Evolutionary conservation across 768 basidiomycete genomes (phyloP).

Genomic region (Trametes meyenii): DNA sequence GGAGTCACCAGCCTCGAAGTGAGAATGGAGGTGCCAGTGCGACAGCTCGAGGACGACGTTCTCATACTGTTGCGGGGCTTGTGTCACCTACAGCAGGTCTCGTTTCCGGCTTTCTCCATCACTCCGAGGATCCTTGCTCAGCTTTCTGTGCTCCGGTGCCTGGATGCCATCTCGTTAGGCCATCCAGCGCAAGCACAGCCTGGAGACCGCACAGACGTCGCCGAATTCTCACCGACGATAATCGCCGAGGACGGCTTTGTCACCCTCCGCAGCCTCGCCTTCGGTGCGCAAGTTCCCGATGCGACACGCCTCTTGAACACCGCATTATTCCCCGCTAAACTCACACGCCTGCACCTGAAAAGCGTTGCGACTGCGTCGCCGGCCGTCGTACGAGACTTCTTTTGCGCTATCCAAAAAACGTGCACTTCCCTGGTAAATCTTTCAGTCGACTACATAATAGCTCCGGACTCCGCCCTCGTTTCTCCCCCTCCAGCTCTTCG

Average conservation of each 20-base stretch:
- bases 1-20: conserved; percentile 50
- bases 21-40: conserved; percentile 42
- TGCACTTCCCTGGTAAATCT: conserved; percentile 52
- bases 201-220: conserved; percentile 49
- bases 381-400: conserved; percentile 43
- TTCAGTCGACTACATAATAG: conserved; percentile 39
- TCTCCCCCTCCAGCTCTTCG: conserved; percentile 20
- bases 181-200: conserved; percentile 47
- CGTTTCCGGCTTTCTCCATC: conserved; percentile 53
- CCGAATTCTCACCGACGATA: conserved; percentile 45
- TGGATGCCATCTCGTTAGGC: conserved; percentile 51
- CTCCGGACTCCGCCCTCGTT: conserved; percentile 22
- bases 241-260: conserved; percentile 53
- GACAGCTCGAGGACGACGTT: conserved; percentile 43
- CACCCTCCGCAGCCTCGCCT: conserved; percentile 49
- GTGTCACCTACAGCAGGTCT: conserved; percentile 46
- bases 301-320: conserved; percentile 47
- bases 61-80: conserved; percentile 43
- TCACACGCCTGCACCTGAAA: conserved; percentile 55
- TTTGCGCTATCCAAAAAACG: conserved; percentile 45
- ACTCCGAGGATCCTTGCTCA: conserved; percentile 49
- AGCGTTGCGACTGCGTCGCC: conserved; percentile 50
- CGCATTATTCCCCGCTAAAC: conserved; percentile 33
- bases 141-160: conserved; percentile 46
- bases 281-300: conserved; percentile 43